These are phyloP conservation scores for Pestalotiopsis fici DNA, from an alignment of 2,329 filamentous ascomycete genomes.

Conservation along the genomic window DNA sequence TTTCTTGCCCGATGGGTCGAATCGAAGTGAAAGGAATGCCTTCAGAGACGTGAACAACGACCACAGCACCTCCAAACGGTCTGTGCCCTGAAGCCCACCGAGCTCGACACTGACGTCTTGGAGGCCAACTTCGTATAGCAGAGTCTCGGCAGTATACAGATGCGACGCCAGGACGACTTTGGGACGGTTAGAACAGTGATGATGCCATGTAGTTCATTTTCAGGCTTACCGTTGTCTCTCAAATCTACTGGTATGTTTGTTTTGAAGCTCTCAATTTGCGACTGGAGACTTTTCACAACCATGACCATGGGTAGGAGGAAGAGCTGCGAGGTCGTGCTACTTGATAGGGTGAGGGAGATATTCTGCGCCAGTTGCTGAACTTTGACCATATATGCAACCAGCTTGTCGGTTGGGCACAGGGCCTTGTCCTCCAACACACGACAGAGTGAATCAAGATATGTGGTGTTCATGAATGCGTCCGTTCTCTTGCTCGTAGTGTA, in stretches of 20 bases:
- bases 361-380: conserved; percentile 50
- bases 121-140: conserved; percentile 48
- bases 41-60: conserved; percentile 41
- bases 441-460: conserved; percentile 44
- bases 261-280: conserved; percentile 42
- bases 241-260: conserved; percentile 36
- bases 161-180: conserved; percentile 42
- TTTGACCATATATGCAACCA: conserved; percentile 45
- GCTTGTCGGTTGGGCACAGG: conserved; percentile 44
- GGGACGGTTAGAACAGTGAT: background rate
- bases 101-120: conserved; percentile 35
- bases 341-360: conserved; percentile 41
- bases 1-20: conserved; percentile 20
- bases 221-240: conserved; percentile 32
- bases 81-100: conserved; percentile 32
- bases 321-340: conserved; percentile 24
- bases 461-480: conserved; percentile 48
- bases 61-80: conserved; percentile 48
- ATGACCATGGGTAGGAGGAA: conserved; percentile 36
- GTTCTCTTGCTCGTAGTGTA: conserved; percentile 41
- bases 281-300: conserved; percentile 43
- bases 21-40: conserved; percentile 37
- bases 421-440: conserved; percentile 40
- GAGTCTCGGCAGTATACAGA: conserved; percentile 44
- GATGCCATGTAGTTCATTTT: background rate